Base-by-base conservation (phyloP, 1,284 basidiomycete genomes). In the Moesziomyces parantarcticus region DNA sequence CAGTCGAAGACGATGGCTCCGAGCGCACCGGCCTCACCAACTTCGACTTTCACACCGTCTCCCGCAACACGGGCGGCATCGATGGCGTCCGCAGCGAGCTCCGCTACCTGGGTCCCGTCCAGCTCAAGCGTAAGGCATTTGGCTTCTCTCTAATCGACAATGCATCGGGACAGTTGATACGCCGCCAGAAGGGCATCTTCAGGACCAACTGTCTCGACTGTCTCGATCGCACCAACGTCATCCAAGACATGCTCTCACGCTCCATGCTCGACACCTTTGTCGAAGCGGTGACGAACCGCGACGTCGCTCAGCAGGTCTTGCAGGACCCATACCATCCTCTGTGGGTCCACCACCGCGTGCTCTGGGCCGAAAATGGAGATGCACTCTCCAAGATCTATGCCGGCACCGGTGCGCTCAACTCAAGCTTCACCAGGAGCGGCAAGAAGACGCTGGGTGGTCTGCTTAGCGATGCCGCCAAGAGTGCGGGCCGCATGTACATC, bases 141-240 rank as follows among this genome's bases (percentile, higher is more conserved):
- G 93, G 93, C 1, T 97, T 92, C 85, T 92, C 91, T 1, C 63
- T 81, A 40, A 79, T 50, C 22, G 72, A 75, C 96, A 34, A 86
- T 88, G 66, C 87, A 90, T 26, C 87, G 89, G 58, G 61, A 9
- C 32, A 53, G 8, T 14, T 77, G 21, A 25, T 70, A 14, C 36
- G 61, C 22, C 53, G 54, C 8, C 97, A 99, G 82, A 89, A 89
- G 55, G 97, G 97, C 5, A 89, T 94, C 10, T 97, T 99, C 84
- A 88, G 97, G 53, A 92, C 91, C 14, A 99, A 99, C 81, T 99
- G 96, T 83, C 86, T 99, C 49, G 96, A 98, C 83, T 97, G 94
- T 83, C 86, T 98, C 67, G 96, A 98, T 82, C 90, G 97, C 40
- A 99, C 97, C n/a, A 99, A 99, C 83, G 97, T 97, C 73, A 90